Conservation (phyloP, 2,329 filamentous ascomycete species). For the Fusarium denticulatum region DNA sequence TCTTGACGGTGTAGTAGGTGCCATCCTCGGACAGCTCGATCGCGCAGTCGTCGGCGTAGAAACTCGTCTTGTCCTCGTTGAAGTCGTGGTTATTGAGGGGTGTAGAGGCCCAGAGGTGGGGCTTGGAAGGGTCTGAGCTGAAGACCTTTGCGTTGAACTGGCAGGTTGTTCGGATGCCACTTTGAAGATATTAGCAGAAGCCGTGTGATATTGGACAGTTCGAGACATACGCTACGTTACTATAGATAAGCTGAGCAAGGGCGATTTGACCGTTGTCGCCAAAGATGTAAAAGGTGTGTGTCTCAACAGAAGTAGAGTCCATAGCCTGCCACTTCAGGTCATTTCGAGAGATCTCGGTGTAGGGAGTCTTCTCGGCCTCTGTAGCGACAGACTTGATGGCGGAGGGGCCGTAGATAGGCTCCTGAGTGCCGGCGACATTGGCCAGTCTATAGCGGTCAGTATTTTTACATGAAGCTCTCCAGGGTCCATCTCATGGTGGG, state of each 20-base stretch:
- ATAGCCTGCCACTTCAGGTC: conserved; percentile 85
- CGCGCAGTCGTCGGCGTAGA: conserved; percentile 87
- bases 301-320: conserved; percentile 91
- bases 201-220: background rate
- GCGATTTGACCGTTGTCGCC: conserved; percentile 79
- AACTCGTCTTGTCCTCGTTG: conserved; percentile 82
- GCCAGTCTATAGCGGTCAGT: conserved; percentile 62
- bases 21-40: conserved; percentile 88
- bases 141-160: conserved; percentile 97
- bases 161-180: conserved; percentile 87
- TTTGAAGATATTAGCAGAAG: conserved; percentile 51
- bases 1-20: conserved; percentile 87
- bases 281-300: conserved; percentile 91
- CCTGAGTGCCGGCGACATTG: conserved; percentile 92
- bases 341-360: conserved; percentile 79
- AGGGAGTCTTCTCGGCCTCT: conserved; percentile 80
- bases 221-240: conserved; percentile 84
- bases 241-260: conserved; percentile 94
- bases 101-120: conserved; percentile 85
- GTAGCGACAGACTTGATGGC: conserved; percentile 87
- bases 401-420: conserved; percentile 91
- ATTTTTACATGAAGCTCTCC: conserved; percentile 14
- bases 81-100: conserved; percentile 83
- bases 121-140: conserved; percentile 75
- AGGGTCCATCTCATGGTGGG: conserved; percentile 19